Percentiles rank a stretch among this genome's conserved stretches.
Conservation (phyloP, 768 basidiomycete genomes). For the Lentinula sp. region DNA sequence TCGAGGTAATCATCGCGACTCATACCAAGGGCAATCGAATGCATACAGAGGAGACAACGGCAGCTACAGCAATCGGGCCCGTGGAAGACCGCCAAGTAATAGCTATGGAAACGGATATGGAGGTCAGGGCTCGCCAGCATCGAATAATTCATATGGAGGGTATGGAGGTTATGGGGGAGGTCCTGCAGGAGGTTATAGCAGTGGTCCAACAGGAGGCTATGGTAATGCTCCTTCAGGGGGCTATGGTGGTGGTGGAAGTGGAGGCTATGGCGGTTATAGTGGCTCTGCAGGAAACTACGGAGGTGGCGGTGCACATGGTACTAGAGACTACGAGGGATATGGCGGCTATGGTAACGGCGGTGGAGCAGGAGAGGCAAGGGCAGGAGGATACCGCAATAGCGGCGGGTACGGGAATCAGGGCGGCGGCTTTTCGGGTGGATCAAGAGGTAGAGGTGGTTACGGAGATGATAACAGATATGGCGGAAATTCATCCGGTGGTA, state of each 20-base stretch:
- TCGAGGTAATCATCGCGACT: slow-evolving; percentile 7
- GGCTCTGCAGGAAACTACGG: background rate
- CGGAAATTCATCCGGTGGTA: slow-evolving; percentile 29
- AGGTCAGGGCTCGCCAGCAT: slow-evolving; percentile 17
- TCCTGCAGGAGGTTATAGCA: background rate
- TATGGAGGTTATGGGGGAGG: slow-evolving; percentile 26
- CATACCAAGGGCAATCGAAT: slow-evolving; percentile 25
- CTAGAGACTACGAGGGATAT: slow-evolving; percentile 17
- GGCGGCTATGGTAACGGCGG: slow-evolving; percentile 14
- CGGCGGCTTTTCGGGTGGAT: slow-evolving; percentile 7
- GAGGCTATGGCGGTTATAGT: slow-evolving; percentile 8
- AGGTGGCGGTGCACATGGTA: slow-evolving; percentile 3
- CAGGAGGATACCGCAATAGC: slow-evolving; percentile 18
- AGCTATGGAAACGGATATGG: slow-evolving; percentile 24
- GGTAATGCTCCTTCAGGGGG: background rate
- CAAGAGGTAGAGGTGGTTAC: slow-evolving; percentile 25
- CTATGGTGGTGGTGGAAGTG: slow-evolving; percentile 15
- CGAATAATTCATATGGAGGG: slow-evolving; percentile 20
- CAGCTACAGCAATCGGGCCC: slow-evolving; percentile 19
- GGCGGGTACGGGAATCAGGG: slow-evolving; percentile 32
- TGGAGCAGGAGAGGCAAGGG: slow-evolving; percentile 24
- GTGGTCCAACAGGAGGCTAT: background rate
- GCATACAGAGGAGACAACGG: slow-evolving; percentile 15
- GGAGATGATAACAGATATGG: slow-evolving; percentile 25
- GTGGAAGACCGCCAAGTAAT: slow-evolving; percentile 14